Evolutionary conservation across 352 stramenopile species (phyloP).

Genomic region (Pythium rhizo-oryzae): DNA sequence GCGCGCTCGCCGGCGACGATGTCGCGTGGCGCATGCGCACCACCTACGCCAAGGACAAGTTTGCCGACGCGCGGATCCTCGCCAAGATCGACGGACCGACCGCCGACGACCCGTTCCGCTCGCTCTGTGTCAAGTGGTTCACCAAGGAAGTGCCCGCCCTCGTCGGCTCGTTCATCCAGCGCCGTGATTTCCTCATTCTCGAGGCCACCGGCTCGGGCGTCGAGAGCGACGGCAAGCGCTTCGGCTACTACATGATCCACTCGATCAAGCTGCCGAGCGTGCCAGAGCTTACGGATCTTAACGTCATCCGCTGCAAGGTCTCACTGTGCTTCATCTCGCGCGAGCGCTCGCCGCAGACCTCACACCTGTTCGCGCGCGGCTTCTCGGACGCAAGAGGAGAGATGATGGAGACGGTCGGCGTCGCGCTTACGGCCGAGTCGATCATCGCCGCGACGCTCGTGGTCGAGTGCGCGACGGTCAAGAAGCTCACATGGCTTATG

Average conservation of each 20-base stretch:
- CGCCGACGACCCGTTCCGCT: slow-evolving; percentile 42
- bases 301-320: slow-evolving; percentile 44
- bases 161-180: slow-evolving; percentile 44
- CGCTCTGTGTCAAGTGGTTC: slow-evolving; percentile 63
- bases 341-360: slow-evolving; percentile 25
- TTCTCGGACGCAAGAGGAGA: slow-evolving; percentile 55
- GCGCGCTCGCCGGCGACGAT: slow-evolving; percentile 45
- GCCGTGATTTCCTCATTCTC: slow-evolving; percentile 55
- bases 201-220: slow-evolving; percentile 41
- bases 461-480: slow-evolving; percentile 56
- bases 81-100: slow-evolving; percentile 40
- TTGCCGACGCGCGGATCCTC: slow-evolving; percentile 49
- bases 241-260: slow-evolving; percentile 58
- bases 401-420: slow-evolving; percentile 45
- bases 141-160: slow-evolving; percentile 46
- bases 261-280: slow-evolving; percentile 42
- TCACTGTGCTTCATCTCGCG: slow-evolving; percentile 59
- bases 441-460: slow-evolving; percentile 42
- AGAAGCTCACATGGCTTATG: slow-evolving; percentile 68
- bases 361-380: slow-evolving; percentile 48
- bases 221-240: slow-evolving; percentile 39
- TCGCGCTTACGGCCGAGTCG: slow-evolving; percentile 42
- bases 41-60: slow-evolving; percentile 51
- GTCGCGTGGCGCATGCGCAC: slow-evolving; percentile 47
- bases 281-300: slow-evolving; percentile 45